A percentile compares a stretch with the other conserved stretches of the same genome.
These are phyloP conservation scores for Phoma sp. DNA, from an alignment of 2,329 filamentous ascomycete species.

Conservation along the genomic window DNA sequence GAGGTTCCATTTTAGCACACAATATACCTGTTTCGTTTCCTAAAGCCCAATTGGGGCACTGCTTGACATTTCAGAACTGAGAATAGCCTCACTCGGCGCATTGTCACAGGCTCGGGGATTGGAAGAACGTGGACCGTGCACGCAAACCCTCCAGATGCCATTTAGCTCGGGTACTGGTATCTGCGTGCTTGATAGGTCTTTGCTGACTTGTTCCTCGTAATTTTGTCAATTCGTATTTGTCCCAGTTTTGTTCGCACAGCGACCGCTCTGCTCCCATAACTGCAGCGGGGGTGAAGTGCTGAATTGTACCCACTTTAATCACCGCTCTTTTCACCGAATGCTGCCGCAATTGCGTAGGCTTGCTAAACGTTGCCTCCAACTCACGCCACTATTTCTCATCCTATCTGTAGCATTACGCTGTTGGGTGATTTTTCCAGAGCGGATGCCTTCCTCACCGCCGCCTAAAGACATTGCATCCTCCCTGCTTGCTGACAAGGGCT, in stretches of 20 bases:
- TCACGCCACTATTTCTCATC: background rate
- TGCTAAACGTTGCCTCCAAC: background rate
- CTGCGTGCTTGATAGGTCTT: too few species aligned
- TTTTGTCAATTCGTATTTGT: too few species aligned
- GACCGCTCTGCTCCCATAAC: too few species aligned
- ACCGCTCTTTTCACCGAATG: slow-evolving; percentile 3
- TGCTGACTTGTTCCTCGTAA: too few species aligned
- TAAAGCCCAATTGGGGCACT: too few species aligned
- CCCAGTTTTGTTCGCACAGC: too few species aligned
- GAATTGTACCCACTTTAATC: background rate
- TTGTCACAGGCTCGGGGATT: too few species aligned
- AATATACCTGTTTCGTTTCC: too few species aligned
- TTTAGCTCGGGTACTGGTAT: background rate
- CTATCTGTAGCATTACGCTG: background rate
- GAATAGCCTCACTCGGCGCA: too few species aligned
- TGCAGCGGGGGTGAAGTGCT: background rate
- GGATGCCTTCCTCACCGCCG: slow-evolving; percentile 48
- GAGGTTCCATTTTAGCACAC: too few species aligned
- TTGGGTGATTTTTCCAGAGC: background rate
- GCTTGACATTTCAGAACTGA: too few species aligned
- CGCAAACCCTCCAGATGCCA: background rate
- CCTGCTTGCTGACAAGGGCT: slow-evolving; percentile 33
- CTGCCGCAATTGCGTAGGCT: background rate
- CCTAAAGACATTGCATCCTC: slow-evolving; percentile 31
- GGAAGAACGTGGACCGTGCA: background rate